Conservation (phyloP, 2,329 filamentous ascomycete genomes). For the Xylariaceae sp. region DNA sequence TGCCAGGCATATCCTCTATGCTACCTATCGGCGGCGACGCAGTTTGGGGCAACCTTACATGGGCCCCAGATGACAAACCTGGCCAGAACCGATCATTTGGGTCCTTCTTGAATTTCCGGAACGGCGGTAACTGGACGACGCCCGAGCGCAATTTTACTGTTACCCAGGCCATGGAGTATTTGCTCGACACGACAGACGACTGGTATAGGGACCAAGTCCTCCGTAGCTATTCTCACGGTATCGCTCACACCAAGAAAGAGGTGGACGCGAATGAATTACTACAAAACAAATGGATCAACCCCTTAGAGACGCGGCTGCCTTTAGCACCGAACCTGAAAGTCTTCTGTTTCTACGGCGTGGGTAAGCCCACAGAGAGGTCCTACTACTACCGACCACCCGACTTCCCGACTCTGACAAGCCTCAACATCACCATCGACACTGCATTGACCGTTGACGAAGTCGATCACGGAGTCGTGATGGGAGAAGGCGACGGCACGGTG, state of each 20-base stretch:
- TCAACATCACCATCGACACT: slow-evolving; percentile 75
- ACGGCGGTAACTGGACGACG: slow-evolving; percentile 60
- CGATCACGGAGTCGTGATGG: slow-evolving; percentile 91
- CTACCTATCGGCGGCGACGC: slow-evolving; percentile 88
- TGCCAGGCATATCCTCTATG: slow-evolving; percentile 97
- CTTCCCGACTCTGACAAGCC: slow-evolving; percentile 58
- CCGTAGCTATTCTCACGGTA: slow-evolving; percentile 79
- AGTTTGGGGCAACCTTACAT: slow-evolving; percentile 87
- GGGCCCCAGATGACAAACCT: slow-evolving; percentile 82
- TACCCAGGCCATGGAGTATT: slow-evolving; percentile 70
- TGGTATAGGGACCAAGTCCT: slow-evolving; percentile 80
- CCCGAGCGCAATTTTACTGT: slow-evolving; percentile 78
- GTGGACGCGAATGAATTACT: slow-evolving; percentile 80
- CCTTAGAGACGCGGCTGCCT: slow-evolving; percentile 82
- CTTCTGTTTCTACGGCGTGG: slow-evolving; percentile 95
- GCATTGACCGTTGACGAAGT: slow-evolving; percentile 56
- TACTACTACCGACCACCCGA: slow-evolving; percentile 84
- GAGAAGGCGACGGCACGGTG: slow-evolving; percentile 94
- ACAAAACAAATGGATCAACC: slow-evolving; percentile 88
- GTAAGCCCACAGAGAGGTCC: slow-evolving; percentile 86
- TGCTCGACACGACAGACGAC: slow-evolving; percentile 73
- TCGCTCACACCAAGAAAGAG: slow-evolving; percentile 75
- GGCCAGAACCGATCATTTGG: slow-evolving; percentile 74
- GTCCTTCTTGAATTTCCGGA: slow-evolving; percentile 79
- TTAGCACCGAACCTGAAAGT: slow-evolving; percentile 88